Evolutionary conservation across 345 rosid species (phyloP), one percentile per base, ranked within the genome.

Genomic region (Laguncularia racemosa): DNA sequence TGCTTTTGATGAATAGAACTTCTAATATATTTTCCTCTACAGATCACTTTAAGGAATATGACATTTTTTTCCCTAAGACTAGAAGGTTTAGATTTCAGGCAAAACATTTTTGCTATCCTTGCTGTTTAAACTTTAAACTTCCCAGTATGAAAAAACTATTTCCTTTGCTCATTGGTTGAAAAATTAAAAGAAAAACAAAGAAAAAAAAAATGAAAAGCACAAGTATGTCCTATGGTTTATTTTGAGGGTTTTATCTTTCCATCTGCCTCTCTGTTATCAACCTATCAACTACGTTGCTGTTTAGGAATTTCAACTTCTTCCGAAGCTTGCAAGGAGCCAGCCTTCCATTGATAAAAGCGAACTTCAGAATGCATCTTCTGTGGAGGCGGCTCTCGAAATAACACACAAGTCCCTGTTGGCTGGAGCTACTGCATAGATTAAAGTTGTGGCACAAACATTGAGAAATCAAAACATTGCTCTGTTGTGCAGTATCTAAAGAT

Each of bases 231-330:
- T 19, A 14, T 51, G 28, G 4, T 20, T 13, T 19, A 19, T 51
- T 51, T 51, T 6, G 40, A 33, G 40, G 40, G 54, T 19, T 12
- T 51, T 19, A 6, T 51, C 13, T 51, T 19, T 14, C 54, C 20
- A 19, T 23, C 28, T 23, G 28, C 5, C 5, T 23, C 4, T 3
- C 28, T 21, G 6, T n/a, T 21, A 48, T 50, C 26, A 18, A 40
- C 12, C 19, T 14, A 18, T 14, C 20, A 18, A 0, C 3, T 16
- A 5, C 15, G 15, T 17, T 11, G 17, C 52, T 45, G 3, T 65
- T 17, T 49, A 83, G 97, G 97, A 90, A 80, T 83, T 87, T 62
- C 79, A 90, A 73, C 86, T 90, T 53, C 93, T 90, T 13, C 95
- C 91, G 12, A 71, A 78, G 75, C 83, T 84, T 51, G 91, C 90